phyloP scores from a whole-genome alignment of 140 eudicot genomes.

The Cichorium intybus region DNA sequence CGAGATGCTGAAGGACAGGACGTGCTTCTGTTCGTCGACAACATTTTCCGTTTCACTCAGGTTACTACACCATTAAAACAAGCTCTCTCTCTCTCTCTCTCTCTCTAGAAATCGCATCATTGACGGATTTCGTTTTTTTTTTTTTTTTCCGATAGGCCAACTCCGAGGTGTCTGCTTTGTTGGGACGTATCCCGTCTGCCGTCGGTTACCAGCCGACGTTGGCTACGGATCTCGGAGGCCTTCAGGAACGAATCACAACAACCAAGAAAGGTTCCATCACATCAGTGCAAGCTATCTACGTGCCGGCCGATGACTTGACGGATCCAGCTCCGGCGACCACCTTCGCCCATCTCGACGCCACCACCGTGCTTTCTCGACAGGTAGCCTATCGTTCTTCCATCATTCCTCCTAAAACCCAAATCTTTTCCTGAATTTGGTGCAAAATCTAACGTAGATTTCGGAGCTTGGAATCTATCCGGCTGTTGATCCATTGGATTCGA shows the following conservation, averaged over 20 bases:
- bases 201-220: constrained; percentile 73
- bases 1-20: constrained; percentile 74
- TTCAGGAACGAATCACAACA: constrained; percentile 71
- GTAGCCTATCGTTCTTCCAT: constrained; percentile 17
- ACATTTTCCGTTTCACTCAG: constrained; percentile 61
- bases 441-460: constrained; percentile 36
- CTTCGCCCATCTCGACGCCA: constrained; percentile 69
- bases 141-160: constrained; percentile 34
- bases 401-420: not conserved
- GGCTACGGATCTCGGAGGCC: constrained; percentile 57
- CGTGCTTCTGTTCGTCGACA: constrained; percentile 62
- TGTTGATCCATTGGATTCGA: constrained; percentile 63
- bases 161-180: constrained; percentile 66
- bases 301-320: constrained; percentile 63
- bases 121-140: not conserved
- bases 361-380: constrained; percentile 74
- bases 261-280: constrained; percentile 65
- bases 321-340: constrained; percentile 73
- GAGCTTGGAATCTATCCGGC: constrained; percentile 67
- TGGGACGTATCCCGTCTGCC: constrained; percentile 67
- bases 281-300: constrained; percentile 61
- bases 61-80: constrained; percentile 5
- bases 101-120: not conserved
- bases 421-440: not conserved
- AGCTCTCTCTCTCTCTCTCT: not conserved